Base-by-base conservation (phyloP, 441 rosid genomes). In the Metrosideros polymorpha region DNA sequence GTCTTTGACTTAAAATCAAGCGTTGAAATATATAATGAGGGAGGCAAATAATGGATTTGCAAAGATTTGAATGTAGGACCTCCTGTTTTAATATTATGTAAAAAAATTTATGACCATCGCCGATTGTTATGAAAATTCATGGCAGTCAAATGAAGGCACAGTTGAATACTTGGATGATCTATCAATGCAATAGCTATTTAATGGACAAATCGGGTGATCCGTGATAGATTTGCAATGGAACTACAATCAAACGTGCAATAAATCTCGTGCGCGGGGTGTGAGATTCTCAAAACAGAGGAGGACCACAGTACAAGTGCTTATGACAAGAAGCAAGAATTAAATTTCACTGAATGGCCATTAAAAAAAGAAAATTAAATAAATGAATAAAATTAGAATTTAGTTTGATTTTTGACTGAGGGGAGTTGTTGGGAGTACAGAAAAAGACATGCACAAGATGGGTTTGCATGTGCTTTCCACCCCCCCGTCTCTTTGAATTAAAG, bases 401-500 rank as follows among this genome's bases (percentile, higher is more conserved):
- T 71, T 22, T 22, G 79, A 66, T 63, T 32, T 32, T 39, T 25
- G 27, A 39, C 43, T 79, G 29, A 59, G 52, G 53, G 52, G 71
- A 86, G 71, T 85, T 51, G 85, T 52, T 88, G 88, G 79, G n/a
- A 27, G 22, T 82, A 29, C 47, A 54, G 29, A 86, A 86, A 87
- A 82, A 22, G 86, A 77, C 89, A 86, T 27, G 83, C 61, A 39
- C 88, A 87, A 89, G 85, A 85, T 86, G 89, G 91, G n/a, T 7
- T 75, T 83, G 91, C 94, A 90, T 91, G 90, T 91, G 94, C 91
- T 88, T 89, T 89, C 89, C 83, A 85, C 71, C 47, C 30, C 90
- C 56, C 55, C 87, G 56, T 47, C 39, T 90, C 75, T 89, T 89
- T 86, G 90, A 88, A 87, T 56, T 54, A 88, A 87, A 89, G 89